Base-by-base conservation (phyloP, 495 filamentous ascomycete genomes). In the Xylaria acuta region DNA sequence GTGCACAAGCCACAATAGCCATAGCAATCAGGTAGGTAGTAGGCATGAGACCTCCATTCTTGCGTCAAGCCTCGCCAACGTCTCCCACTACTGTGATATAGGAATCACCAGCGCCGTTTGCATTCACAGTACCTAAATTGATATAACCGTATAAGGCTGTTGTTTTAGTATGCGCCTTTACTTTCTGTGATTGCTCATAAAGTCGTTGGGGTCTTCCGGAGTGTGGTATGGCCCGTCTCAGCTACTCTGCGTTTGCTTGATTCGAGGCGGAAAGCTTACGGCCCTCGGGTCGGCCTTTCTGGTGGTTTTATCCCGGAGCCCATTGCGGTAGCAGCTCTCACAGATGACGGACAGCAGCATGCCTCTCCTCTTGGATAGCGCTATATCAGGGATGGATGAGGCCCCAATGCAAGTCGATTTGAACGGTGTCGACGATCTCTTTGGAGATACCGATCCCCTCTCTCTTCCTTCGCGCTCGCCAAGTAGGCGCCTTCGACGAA, bases 391-490 rank as follows among this genome's bases (percentile, higher is more conserved):
- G 40, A 81, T 78, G 75, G 71, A 74, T 30, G 73, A 75, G 43
- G 66, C 77, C 54, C 64, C 75, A 32, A 93, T 93, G 91, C 92
- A 93, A 43, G 88, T 92, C 75, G 84, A 87, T 30, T 85, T 92
- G 70, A 89, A 92, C 70, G 90, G 92, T 69, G 91, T 89, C 41
- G 86, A 88, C 71, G 90, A 94, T 80, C 86, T 97, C 38, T 95
- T 94, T 78, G 92, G 91, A 32, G 93, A 94, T 80, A 83, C 86
- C 58, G 85, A 86, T 73, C 85, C 84, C 54, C 81, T 95, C 72
- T 82, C 85, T 32, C 75, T 89, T 34, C 82, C 88, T 27, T 79
- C 84, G 27, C 81, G 82, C 22, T 82, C 86, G 9, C 84, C 86
- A 3, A 87, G 89, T 69, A 92, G 91, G 81, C 89, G 90, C 54